Evolutionary conservation across 2,329 filamentous ascomycete genomes (phyloP).

Genomic region (Hymenoscyphus fraxineus): DNA sequence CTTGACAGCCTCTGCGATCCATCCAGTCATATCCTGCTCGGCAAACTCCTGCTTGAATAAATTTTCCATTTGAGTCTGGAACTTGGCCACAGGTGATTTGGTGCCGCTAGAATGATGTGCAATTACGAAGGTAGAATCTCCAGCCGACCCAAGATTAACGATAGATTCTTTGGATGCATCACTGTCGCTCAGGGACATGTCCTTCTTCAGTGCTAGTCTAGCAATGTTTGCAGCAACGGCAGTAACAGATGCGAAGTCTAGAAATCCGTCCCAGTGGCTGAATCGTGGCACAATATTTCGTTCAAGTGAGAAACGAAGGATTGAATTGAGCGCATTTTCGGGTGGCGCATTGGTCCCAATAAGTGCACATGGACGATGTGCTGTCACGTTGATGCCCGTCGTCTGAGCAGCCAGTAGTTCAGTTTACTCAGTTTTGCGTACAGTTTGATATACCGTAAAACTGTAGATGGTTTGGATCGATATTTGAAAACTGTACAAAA

Average conservation of each 20-base stretch:
- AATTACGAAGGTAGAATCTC: background rate
- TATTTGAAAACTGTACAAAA: too few relatives aligned
- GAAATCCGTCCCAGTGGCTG: background rate
- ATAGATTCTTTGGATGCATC: too few relatives aligned
- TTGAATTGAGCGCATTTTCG: background rate
- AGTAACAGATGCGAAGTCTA: background rate
- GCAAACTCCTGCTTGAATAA: background rate
- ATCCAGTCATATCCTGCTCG: background rate
- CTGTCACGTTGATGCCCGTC: background rate
- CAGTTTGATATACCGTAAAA: too few relatives aligned
- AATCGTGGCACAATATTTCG: background rate
- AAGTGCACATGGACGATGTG: background rate
- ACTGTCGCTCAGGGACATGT: background rate
- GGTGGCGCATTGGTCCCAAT: background rate
- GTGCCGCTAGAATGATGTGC: background rate
- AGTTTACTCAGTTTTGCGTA: too few relatives aligned
- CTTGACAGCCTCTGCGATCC: background rate
- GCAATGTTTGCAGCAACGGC: slow-evolving; percentile 31
- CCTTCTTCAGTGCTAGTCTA: background rate
- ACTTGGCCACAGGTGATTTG: background rate
- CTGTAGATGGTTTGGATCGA: too few relatives aligned
- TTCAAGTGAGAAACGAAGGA: background rate
- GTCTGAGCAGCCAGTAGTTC: too few relatives aligned
- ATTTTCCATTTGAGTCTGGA: background rate
- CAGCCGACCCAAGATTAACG: background rate